Conservation (phyloP, 345 rosid genomes). For the Hibiscus trionum region DNA sequence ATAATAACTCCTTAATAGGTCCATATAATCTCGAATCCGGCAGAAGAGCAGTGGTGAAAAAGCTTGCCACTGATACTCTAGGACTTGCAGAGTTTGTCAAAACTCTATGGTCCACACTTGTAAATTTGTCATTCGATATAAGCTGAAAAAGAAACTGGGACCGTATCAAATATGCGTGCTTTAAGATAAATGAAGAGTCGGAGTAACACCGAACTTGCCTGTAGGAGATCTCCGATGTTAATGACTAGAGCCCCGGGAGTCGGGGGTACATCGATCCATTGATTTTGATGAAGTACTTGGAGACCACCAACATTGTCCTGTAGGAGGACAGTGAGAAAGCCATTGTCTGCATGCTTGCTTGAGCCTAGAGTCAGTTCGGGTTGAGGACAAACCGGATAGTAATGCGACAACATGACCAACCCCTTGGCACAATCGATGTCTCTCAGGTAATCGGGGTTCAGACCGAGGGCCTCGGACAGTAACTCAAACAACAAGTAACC, state of each 20-base stretch:
- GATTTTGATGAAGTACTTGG: constrained; percentile 32
- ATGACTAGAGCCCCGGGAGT: constrained; percentile 43
- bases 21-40: constrained; percentile 15
- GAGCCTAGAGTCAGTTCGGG: constrained; percentile 53
- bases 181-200: not conserved
- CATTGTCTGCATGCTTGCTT: constrained; percentile 38
- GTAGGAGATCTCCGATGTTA: constrained; percentile 52
- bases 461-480: constrained; percentile 52
- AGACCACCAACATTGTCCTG: constrained; percentile 57
- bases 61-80: constrained; percentile 32
- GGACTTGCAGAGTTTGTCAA: constrained; percentile 23
- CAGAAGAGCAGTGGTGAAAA: constrained; percentile 20
- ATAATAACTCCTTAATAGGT: constrained; percentile 24
- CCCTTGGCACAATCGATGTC: constrained; percentile 39
- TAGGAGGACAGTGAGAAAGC: constrained; percentile 43
- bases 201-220: constrained; percentile 21
- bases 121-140: constrained; percentile 29
- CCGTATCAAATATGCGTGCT: not conserved
- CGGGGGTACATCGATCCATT: constrained; percentile 44
- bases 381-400: constrained; percentile 56
- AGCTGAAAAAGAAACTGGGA: constrained; percentile 24
- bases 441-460: constrained; percentile 28
- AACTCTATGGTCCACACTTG: constrained; percentile 33
- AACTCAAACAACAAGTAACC: constrained; percentile 36
- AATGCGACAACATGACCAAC: constrained; percentile 35